A percentile compares a stretch with the other conserved stretches of the same genome.
Conservation (phyloP, 139 green algal genomes). For the Zygnema circumcarinatum region DNA sequence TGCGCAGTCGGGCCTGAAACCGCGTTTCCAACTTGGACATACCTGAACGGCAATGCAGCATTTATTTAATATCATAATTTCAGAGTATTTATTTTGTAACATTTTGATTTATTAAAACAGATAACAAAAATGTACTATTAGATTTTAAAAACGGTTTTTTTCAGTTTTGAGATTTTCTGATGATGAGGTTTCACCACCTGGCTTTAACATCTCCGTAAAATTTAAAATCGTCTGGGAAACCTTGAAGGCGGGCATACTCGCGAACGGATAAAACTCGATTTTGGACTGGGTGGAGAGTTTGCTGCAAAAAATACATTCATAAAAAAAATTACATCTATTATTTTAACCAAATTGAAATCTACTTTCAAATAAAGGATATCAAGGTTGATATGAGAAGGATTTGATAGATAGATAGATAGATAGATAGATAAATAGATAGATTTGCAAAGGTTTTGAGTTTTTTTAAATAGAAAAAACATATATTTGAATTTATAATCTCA, state of each 20-base stretch:
- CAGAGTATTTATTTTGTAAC: neutral
- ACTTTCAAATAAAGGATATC: no score
- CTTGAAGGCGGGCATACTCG: constrained; percentile 76
- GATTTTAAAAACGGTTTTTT: no score
- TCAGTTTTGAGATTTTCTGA: no score
- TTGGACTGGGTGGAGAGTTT: constrained; percentile 73
- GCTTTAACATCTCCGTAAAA: constrained; percentile 64
- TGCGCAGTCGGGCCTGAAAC: constrained; percentile 71
- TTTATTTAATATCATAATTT: no score
- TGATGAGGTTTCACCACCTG: no score
- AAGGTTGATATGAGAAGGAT: no score
- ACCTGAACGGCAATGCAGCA: constrained; percentile 52
- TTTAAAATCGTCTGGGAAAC: constrained; percentile 81
- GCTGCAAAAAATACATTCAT: neutral
- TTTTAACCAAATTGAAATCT: no score
- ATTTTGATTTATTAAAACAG: neutral
- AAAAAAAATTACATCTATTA: no score
- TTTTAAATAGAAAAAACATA: neutral
- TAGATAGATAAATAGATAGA: no score
- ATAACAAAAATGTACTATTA: no score
- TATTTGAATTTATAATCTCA: no score
- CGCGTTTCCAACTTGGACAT: constrained; percentile 81
- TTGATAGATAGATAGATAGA: neutral
- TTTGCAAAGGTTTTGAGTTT: neutral
- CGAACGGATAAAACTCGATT: constrained; percentile 74